A percentile compares a stretch with the other conserved stretches of the same genome.
Evolutionary conservation across 179 eudicot genomes (phyloP).

Genomic region (Gypsophila paniculata): DNA sequence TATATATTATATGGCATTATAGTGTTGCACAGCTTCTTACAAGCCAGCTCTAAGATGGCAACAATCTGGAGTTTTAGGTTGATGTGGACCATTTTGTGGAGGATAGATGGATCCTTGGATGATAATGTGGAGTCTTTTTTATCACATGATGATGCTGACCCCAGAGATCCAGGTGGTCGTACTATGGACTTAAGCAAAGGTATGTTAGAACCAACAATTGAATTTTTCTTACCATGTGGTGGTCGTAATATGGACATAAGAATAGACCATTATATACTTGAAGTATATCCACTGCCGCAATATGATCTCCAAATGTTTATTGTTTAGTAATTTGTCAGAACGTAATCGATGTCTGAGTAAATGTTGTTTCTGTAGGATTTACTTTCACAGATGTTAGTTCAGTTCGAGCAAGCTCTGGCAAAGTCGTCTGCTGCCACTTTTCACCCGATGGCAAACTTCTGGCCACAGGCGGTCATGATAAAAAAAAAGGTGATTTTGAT

Average conservation of each 20-base stretch:
- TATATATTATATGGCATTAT: no score
- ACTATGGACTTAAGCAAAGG: slow-evolving; percentile 92
- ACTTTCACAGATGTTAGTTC: slow-evolving; percentile 60
- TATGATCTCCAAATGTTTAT: not conserved
- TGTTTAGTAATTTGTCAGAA: not conserved
- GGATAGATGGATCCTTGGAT: slow-evolving; percentile 78
- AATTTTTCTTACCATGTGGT: no score
- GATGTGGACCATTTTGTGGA: slow-evolving; percentile 83
- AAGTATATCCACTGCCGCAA: not conserved
- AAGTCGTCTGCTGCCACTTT: slow-evolving; percentile 90
- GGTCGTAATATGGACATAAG: no score
- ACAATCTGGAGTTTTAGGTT: slow-evolving; percentile 43
- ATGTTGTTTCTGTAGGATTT: slow-evolving; percentile 45
- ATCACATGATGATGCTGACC: slow-evolving; percentile 86
- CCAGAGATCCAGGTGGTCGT: slow-evolving; percentile 74
- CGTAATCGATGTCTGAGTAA: not conserved
- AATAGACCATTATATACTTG: not conserved
- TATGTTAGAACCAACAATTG: slow-evolving; percentile 17
- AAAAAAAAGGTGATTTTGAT: slow-evolving; percentile 65
- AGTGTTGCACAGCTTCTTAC: slow-evolving; percentile 25
- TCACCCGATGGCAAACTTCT: slow-evolving; percentile 92
- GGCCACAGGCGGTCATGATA: slow-evolving; percentile 97
- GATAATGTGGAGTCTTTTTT: slow-evolving; percentile 91
- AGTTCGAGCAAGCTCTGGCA: slow-evolving; percentile 74
- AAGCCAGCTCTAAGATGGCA: slow-evolving; percentile 39